Base-by-base conservation (phyloP, 495 filamentous ascomycete species). In the Amphirosellinia nigrospora region DNA sequence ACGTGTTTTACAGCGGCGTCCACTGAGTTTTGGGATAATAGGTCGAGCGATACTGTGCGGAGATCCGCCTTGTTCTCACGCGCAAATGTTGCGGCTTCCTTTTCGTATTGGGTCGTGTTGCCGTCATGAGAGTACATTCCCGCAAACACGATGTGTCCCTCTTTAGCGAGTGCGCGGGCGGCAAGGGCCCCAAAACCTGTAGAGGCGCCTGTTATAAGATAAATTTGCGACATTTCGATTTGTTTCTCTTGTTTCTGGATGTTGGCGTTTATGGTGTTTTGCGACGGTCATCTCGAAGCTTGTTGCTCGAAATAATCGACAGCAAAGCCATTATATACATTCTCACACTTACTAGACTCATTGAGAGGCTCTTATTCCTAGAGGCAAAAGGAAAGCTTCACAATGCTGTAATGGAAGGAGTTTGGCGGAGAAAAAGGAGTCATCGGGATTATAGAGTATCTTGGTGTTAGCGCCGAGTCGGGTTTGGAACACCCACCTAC, bases 141-240 rank as follows among this genome's bases (percentile, higher is more conserved):
- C 39, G 74, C 75, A n/a, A 68, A 77, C 23, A 77, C 74, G 26
- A 41, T 65, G 58, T 77, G 74, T 2, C 74, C 72, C 16, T 60
- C 48, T 28, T 58, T 64, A 36, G 75, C 71, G 4, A 77, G 55
- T 16, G 75, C 74, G 19, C 72, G 71, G 30, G 76, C 56, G 41
- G 65, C 53, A 6, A 72, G 58, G n/a, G 70, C 70, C 0, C 70
- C 70, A 36, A 72, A 72, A 7, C 70, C 70, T 7, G 70, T 72
- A 3, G 70, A 72, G 28, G 70, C 70, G 26, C 70, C 70, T 15
- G 70, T 62, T 6, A 72, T 72, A 8, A 72, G 60, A 13, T 69
- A 72, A 5, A 46, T 63, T 52, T 71, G 63, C 5, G 70, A 59
- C 70, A 72, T 72, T 32, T 13, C 13, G 26, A 30, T 53, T 30